Evolutionary conservation across 805 yeast genomes (phyloP), one percentile per base, ranked within the genome.

Genomic region (Wickerhamiella azymoides): DNA sequence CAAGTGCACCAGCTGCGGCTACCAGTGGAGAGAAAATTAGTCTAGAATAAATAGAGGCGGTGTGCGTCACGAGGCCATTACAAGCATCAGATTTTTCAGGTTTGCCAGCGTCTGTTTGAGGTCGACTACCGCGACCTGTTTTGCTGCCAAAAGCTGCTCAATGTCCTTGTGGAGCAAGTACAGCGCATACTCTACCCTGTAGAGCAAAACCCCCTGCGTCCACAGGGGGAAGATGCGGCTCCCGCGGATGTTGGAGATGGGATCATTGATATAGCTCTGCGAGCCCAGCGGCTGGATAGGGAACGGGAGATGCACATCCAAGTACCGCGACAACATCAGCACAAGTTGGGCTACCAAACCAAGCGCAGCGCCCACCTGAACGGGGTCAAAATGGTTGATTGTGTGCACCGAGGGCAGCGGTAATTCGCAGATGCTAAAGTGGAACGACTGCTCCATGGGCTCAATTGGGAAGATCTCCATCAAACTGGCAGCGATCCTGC

Each of bases 1-100:
- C 63, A 86, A 89, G 63, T 92, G 98, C 68, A 86, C 86, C 32
- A 80, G 77, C 51, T 92, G 98, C 69, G 84, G 84, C 42, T 74
- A 85, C 59, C 93, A 89, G 65, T 92, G 98, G 98, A 81, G 95
- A 66, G 98, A 92, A 57, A 92, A 92, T 58, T 92, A 59, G 52
- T 47, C 10, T 14, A 17, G 13, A 17, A 17, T 17, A 38, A 25
- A 28, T 10, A 27, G 18, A 21, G 24, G 17, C 4, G n/a, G n/a
- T n/a, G n/a, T 10, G 25, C 24, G 26, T 6, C n/a, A 35, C 7
- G 19, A 36, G 21, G 55, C 51, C 10, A 60, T 39, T 9, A 62
- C 65, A 19, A 62, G 52, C 40, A 61, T 45, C 16, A 61, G 47
- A 40, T 62, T 62, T 47, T 64, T 62, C 33, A 65, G 51, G 45